Evolutionary conservation across 805 yeast genomes (phyloP).

Genomic region (Tetrapisispora arboricola): DNA sequence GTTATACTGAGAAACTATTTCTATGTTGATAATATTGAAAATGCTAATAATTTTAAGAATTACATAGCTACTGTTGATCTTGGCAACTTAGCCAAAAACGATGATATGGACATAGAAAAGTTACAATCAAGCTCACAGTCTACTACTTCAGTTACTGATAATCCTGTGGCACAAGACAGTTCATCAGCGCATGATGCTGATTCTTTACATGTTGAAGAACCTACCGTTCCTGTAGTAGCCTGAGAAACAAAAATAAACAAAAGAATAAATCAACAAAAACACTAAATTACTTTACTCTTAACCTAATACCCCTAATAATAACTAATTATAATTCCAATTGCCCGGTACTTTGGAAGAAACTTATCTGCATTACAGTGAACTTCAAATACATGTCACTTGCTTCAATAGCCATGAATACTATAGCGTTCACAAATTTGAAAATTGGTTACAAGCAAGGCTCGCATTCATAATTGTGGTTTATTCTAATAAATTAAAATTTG

Average conservation of each 20-base stretch:
- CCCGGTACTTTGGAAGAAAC: background rate
- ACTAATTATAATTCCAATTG: background rate
- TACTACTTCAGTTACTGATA: background rate
- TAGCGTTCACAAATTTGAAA: background rate
- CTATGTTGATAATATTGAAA: slow-evolving; percentile 1
- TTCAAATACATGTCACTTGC: background rate
- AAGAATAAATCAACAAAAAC: background rate
- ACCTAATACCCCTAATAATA: background rate
- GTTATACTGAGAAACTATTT: slow-evolving; percentile 12
- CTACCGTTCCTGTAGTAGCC: background rate
- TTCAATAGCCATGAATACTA: background rate
- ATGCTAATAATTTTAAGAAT: background rate
- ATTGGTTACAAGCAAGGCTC: no score
- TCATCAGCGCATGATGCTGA: background rate
- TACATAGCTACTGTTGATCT: background rate
- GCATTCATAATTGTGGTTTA: no score
- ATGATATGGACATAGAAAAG: slow-evolving; percentile 1
- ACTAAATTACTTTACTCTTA: background rate
- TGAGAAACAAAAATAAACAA: background rate
- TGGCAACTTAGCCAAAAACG: background rate
- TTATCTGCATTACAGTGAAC: background rate
- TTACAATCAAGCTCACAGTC: background rate
- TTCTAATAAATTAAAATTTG: no score
- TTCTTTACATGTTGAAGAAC: background rate
- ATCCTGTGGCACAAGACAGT: background rate